Evolutionary conservation across 176 grass and related monocot genomes (phyloP).

Genomic region (Cymbopogon citratus): DNA sequence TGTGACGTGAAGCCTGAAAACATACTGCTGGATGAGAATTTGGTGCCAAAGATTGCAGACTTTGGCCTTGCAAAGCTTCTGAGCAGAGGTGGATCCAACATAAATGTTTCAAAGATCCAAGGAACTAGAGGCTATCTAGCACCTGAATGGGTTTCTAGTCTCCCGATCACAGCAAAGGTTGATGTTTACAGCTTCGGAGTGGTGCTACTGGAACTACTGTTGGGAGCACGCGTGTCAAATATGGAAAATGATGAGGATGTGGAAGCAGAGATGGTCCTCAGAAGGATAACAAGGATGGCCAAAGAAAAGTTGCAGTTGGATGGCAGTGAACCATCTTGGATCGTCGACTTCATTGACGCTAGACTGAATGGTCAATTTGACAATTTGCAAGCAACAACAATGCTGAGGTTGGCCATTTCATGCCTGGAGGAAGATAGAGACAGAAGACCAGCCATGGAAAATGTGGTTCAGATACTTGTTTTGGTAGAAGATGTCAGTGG

Average conservation of each 20-base stretch:
- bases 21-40: conserved; percentile 23
- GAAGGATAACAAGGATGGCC: not conserved
- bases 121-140: conserved; percentile 54
- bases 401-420: conserved; percentile 23
- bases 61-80: conserved; percentile 25
- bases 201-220: conserved; percentile 40
- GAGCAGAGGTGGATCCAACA: conserved; percentile 23
- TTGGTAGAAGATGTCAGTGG: not conserved
- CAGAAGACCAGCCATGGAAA: conserved; percentile 40
- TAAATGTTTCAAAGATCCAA: conserved; percentile 34
- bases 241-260: conserved; percentile 9
- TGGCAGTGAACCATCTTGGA: not conserved
- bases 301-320: conserved; percentile 21
- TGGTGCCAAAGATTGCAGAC: conserved; percentile 14
- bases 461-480: conserved; percentile 21
- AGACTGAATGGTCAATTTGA: conserved; percentile 12
- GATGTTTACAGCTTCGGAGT: conserved; percentile 47
- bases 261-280: conserved; percentile 20
- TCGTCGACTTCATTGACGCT: conserved; percentile 16
- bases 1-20: conserved; percentile 26
- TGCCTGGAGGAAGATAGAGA: conserved; percentile 33
- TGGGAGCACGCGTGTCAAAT: conserved; percentile 22
- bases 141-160: conserved; percentile 40
- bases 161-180: conserved; percentile 49
- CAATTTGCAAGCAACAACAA: conserved; percentile 22